Evolutionary conservation across 1,284 basidiomycete genomes (phyloP), one percentile per base, ranked within the genome.

Genomic region (Meira miltonrushii): DNA sequence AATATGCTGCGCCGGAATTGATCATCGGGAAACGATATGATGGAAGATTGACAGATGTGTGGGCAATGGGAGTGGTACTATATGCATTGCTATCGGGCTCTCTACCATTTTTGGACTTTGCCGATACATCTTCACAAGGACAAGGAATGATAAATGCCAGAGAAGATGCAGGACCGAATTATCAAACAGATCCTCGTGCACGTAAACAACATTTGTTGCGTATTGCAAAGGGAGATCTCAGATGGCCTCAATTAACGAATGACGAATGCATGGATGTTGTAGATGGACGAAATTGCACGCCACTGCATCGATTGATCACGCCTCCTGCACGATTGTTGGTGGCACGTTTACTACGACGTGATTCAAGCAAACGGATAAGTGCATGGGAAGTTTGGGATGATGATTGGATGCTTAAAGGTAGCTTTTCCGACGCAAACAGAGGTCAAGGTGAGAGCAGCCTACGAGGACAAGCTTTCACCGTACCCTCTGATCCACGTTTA

Each of bases 1-100:
- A 88, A 9, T 94, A 93, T 77, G 90, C 91, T 1, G 90, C 90
- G 7, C 92, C 91, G 0, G 91, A 95, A 75, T 85, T 95, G 47
- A 88, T 94, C 61, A 86, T 97, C 74, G 94, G 95, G 39, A 92
- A 92, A 77, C 87, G 91, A 19, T 98, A 98, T 79, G 92, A 90
- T 0, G 94, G 94, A 0, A 90, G 93, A 78, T 92, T 92, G 81
- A 90, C 90, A 57, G 87, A 88, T 69, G 84, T 88, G 1, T 89
- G 87, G 87, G 87, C 87, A 0, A 81, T 89, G 23, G 87, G 87
- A 33, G 87, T 88, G 17, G 78, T 89, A n/a, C 81, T 89, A 10
- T 89, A 89, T 74, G 93, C 96, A 13, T 84, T 98, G 49, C 92
- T 98, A 0, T 97, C 93, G 15, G 83, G 89, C 54, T 80, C 79